Evolutionary conservation across 2,329 filamentous ascomycete species (phyloP), one percentile per base, ranked within the genome.

Genomic region (Cladosporium cucumerinum): DNA sequence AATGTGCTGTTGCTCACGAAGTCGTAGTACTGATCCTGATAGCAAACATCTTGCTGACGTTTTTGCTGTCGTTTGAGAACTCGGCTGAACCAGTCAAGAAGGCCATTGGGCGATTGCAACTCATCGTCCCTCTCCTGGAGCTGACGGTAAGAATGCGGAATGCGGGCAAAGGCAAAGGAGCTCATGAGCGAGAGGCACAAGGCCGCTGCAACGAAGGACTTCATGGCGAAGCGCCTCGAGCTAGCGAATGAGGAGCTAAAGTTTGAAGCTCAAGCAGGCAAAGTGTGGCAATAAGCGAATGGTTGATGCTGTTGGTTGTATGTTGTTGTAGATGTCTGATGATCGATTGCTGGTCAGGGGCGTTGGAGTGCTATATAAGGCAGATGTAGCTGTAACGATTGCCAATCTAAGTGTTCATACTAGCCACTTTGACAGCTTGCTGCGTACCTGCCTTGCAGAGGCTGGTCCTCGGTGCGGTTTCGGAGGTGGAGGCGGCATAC

Each of bases 361-460:
- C 16, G 52, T 23, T 39, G 52, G 16, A 49, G 54, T 32, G 55
- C 36, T 69, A 70, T 73, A 73, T 73, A 73, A 61, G 54, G 21
- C 23, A 25, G 26, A 2, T 25, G n/a, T 25, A 36, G 28, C 30
- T n/a, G 12, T 48, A 23, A 63, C 43, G 46, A 64, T 65, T 43
- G 62, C 49, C 30, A 21, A 55, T 66, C 63, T 54, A 64, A 58
- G 64, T 52, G 55, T 64, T 48, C 65, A 60, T 67, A 66, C 66
- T 68, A 66, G 65, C 66, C 66, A 69, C 66, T 58, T 49, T 51
- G 49, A 65, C 57, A 65, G 52, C 49, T 54, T 54, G 28, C 51
- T 54, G 51, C 18, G 51, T 58, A 60, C 63, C 55, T 72, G 65
- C 72, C 73, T 73, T 75, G 72, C 73, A 72, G 71, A 69, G 65